These are phyloP conservation scores for Lasiodiplodia gonubiensis DNA, from an alignment of 2,329 filamentous ascomycete species.

Conservation along the genomic window DNA sequence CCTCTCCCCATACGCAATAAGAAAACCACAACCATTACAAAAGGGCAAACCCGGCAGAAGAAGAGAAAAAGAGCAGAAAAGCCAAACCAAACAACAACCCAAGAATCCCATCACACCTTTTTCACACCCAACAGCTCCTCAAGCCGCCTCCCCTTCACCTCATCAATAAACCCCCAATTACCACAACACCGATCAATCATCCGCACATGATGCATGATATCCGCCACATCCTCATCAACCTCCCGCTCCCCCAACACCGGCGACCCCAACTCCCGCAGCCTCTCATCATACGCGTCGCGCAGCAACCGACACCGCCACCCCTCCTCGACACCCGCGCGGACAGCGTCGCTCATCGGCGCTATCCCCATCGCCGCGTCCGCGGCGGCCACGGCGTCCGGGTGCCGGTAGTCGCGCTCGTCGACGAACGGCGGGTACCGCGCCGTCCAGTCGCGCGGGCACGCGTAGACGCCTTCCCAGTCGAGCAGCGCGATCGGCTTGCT, in stretches of 20 bases:
- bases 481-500: conserved; percentile 17
- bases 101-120: too few relatives aligned
- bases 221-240: background rate
- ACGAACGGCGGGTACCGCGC: background rate
- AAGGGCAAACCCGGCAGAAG: too few relatives aligned
- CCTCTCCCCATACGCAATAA: too few relatives aligned
- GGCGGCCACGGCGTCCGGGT: background rate
- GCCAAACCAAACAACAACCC: too few relatives aligned
- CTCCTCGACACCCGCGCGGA: background rate
- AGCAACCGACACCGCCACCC: background rate
- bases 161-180: background rate
- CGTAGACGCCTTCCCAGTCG: conserved; percentile 27
- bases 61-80: too few relatives aligned
- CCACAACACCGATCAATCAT: background rate
- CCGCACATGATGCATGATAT: background rate
- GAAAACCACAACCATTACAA: too few relatives aligned
- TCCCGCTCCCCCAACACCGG: background rate
- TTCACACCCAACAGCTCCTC: background rate
- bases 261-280: background rate
- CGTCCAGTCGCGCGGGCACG: background rate
- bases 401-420: background rate
- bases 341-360: background rate
- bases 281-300: background rate
- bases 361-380: background rate
- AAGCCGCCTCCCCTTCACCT: background rate